phyloP scores from a whole-genome alignment of 2,329 filamentous ascomycete genomes.

The Fonsecaea erecta region DNA sequence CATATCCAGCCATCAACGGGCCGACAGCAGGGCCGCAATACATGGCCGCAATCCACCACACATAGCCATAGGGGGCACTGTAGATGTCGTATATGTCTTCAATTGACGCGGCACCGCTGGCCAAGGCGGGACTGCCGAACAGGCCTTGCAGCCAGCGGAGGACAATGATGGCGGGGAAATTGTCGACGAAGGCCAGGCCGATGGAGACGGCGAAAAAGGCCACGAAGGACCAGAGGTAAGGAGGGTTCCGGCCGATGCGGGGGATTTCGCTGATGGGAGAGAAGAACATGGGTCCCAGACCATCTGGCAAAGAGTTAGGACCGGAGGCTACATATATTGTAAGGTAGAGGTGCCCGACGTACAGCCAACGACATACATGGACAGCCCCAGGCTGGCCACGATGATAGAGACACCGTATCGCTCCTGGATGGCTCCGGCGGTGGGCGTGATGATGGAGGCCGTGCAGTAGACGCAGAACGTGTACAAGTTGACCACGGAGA shows the following conservation, averaged over 20 bases:
- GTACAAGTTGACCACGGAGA: constrained; percentile 46
- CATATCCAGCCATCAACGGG: constrained; percentile 63
- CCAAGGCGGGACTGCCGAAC: constrained; percentile 68
- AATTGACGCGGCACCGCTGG: constrained; percentile 58
- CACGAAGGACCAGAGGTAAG: constrained; percentile 70
- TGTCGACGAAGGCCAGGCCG: constrained; percentile 65
- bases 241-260: constrained; percentile 65
- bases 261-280: constrained; percentile 70
- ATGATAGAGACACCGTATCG: constrained; percentile 38
- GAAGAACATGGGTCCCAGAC: constrained; percentile 60
- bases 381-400: constrained; percentile 40
- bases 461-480: constrained; percentile 48
- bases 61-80: constrained; percentile 62
- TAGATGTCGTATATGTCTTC: constrained; percentile 58
- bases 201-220: constrained; percentile 71
- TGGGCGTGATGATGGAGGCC: constrained; percentile 43
- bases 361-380: constrained; percentile 41
- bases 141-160: constrained; percentile 68
- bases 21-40: constrained; percentile 39
- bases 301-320: constrained; percentile 43
- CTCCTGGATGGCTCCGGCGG: constrained; percentile 35
- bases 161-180: constrained; percentile 67
- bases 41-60: constrained; percentile 59
- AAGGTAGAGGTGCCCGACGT: background rate
- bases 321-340: background rate